A percentile compares a stretch with the other conserved stretches of the same genome.
Conservation (phyloP, 805 yeast genomes). For the Candida coquimbonensis region DNA sequence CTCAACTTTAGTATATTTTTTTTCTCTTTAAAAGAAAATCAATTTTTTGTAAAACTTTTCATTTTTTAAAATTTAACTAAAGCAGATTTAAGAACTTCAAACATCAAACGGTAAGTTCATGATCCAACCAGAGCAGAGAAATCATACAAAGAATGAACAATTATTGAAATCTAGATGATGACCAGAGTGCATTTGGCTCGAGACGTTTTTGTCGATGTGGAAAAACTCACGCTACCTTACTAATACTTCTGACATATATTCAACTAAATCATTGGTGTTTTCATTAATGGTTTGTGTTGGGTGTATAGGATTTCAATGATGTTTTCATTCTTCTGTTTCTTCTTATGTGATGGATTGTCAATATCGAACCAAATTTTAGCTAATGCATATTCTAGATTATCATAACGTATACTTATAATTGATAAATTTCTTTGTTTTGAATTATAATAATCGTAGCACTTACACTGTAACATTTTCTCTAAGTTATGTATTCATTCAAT, state of each 20-base stretch:
- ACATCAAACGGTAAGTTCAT: too few species aligned
- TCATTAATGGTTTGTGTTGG: not conserved
- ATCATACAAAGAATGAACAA: not conserved
- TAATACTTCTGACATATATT: constrained; percentile 47
- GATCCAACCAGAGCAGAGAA: not conserved
- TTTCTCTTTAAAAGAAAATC: too few species aligned
- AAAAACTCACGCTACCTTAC: constrained; percentile 96
- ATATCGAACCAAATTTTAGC: not conserved
- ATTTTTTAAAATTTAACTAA: too few species aligned
- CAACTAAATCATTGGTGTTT: not conserved
- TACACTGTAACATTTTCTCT: too few species aligned
- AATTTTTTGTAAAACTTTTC: too few species aligned
- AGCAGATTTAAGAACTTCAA: too few species aligned
- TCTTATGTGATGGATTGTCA: too few species aligned
- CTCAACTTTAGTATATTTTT: too few species aligned
- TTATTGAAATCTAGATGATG: constrained; percentile 8
- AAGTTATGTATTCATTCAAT: not conserved
- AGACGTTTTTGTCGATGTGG: constrained; percentile 91
- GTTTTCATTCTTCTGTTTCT: not conserved
- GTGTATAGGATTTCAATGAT: too few species aligned
- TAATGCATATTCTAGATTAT: constrained; percentile 10
- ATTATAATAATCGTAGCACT: too few species aligned
- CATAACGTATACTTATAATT: not conserved
- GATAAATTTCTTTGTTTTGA: not conserved
- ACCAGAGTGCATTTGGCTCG: constrained; percentile 98